Evolutionary conservation across 2,329 filamentous ascomycete species (phyloP), one percentile per base, ranked within the genome.

Genomic region (Dactylonectria macrodidyma): DNA sequence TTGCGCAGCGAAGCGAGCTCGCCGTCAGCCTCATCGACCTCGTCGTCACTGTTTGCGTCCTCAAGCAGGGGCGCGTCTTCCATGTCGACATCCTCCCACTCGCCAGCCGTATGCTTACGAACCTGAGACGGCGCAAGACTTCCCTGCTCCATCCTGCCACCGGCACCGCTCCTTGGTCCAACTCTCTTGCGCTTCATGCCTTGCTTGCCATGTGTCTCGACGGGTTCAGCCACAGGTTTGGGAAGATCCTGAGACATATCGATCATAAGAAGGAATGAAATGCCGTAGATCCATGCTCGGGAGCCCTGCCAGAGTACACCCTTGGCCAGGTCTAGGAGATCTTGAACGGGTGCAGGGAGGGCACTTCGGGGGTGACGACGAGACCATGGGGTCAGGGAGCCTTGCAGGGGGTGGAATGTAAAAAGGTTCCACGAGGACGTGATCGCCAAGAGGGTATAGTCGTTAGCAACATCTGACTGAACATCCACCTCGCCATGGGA

Each of bases 251-350:
- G 88, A 22, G 89, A 88, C 34, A 97, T 84, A 79, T 98, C 95
- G 67, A 99, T 89, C 95, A 98, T 98, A 83, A 93, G 95, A 26
- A 99, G 81, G 87, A 95, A 98, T 1, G 89, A 91, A 47, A 90
- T 89, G 7, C 95, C 95, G 76, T 97, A 98, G 22, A 98, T 83
- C 94, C 95, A 98, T 8, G 95, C 82, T 14, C 95, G 89, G 33
- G 85, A 84, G 1, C 92, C 85, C 77, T 97, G 93, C 95, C 95
- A 98, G 46, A 97, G 81, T 30, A 91, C 90, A 3, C 95, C 95
- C 84, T 95, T 95, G 61, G 92, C 92, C 48, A 93, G 87, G 78
- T 97, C 95, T 67, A 92, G 89, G 26, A 95, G 88, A 71, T 90
- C 89, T 63, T 87, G 89, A 79, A 97, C 95, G 55, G 93, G 88